phyloP scores from a whole-genome alignment of 192 early-diverging fungal species.

The Gaertneriomyces semiglobifer region DNA sequence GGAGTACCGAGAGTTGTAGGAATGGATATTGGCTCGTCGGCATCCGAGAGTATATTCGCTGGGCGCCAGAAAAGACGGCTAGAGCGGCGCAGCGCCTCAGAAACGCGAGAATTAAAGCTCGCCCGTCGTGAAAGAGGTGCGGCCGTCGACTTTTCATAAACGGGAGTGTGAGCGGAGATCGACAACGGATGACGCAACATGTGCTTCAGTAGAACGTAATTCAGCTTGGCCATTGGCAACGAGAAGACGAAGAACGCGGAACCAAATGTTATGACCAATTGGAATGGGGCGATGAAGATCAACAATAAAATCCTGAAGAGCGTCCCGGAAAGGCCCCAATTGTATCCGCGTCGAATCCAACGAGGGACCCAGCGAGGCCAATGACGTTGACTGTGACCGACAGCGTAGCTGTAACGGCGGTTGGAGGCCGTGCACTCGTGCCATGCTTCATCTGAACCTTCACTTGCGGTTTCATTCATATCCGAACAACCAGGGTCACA shows the following conservation, averaged over 20 bases:
- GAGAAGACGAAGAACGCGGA: conserved; percentile 86
- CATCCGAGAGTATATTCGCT: conserved; percentile 29
- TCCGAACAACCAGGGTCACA: background rate
- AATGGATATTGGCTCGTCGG: conserved; percentile 48
- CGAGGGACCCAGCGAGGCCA: conserved; percentile 24
- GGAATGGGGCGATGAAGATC: conserved; percentile 66
- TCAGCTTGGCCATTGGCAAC: conserved; percentile 94
- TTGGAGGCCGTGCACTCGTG: conserved; percentile 11
- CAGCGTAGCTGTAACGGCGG: conserved; percentile 17
- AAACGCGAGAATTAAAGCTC: conserved; percentile 1
- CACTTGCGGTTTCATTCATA: conserved; percentile 8
- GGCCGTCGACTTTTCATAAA: conserved; percentile 4
- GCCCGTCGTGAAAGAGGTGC: conserved; percentile 10
- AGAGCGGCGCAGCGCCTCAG: conserved; percentile 11
- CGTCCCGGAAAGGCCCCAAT: conserved; percentile 38
- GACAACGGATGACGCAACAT: conserved; percentile 75
- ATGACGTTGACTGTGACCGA: background rate
- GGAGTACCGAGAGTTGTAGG: conserved; percentile 31
- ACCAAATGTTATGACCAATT: conserved; percentile 66
- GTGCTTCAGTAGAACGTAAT: conserved; percentile 72
- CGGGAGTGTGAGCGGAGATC: conserved; percentile 49
- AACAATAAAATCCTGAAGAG: conserved; percentile 30
- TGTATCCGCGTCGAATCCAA: conserved; percentile 20
- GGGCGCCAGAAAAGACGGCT: conserved; percentile 30
- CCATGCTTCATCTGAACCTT: conserved; percentile 27